Base-by-base conservation (phyloP, 768 basidiomycete genomes). In the Pleurotus tuoliensis region DNA sequence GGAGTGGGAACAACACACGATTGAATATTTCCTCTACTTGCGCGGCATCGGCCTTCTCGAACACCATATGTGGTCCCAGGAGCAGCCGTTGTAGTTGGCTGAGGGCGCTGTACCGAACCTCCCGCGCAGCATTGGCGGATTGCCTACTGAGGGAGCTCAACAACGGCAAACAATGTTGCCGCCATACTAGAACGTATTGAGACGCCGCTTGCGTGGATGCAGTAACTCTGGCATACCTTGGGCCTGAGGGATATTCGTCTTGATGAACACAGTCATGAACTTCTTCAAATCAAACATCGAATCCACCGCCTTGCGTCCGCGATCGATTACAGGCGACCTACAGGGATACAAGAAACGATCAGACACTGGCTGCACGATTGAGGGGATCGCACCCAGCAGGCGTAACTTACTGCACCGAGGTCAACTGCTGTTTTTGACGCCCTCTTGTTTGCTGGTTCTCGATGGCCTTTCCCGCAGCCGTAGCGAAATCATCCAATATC, bases 21-120 rank as follows among this genome's bases (percentile, higher is more conserved):
- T 92, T 90, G 76, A 98, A 97, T 18, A 95, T 80, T 57, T 92
- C 87, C 59, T 89, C 85, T 30, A 94, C 81, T 64, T 90, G 82
- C 1, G 59, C 67, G 22, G 83, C 79, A 56, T 86, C 81, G 24
- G 80, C 74, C 27, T 82, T 79, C 56, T 84, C 80, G 20, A 86
- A 75, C 7, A 80, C 67, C 49, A 93, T 70, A 50, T 90, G 83
- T 7, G 89, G 87, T 2, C 92, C 89, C 22, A 96, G 79, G 20
- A 98, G 75, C 47, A 92, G 79, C 8, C 95, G 87, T 63, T 97
- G 93, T 5, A 97, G 77, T 64, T 91, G 85, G 39, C 79, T 77
- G 56, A 95, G 84, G 9, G 94, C 86, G 48, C 72, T 77, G 66
- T 94, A 90, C 8, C 95, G 86, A 53, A 98, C 82, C 65, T 92